Evolutionary conservation across 345 rosid genomes (phyloP).

Genomic region (Sonneratia alba): DNA sequence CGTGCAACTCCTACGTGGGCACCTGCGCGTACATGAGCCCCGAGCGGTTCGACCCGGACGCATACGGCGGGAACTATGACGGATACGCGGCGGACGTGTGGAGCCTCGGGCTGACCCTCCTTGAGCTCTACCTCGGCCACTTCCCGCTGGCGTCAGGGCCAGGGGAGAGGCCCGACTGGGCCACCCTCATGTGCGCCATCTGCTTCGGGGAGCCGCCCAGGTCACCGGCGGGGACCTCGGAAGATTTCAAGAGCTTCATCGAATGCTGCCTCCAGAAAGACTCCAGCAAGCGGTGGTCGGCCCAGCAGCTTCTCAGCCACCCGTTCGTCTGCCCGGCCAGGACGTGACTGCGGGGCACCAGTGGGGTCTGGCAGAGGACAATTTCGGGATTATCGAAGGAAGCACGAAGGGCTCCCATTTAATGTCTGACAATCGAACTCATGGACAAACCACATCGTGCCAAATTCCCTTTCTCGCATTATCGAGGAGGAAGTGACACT

Average conservation of each 20-base stretch:
- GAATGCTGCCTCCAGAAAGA: conserved; percentile 79
- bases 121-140: conserved; percentile 72
- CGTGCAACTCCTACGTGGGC: conserved; percentile 81
- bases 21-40: conserved; percentile 97
- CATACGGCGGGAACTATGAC: conserved; percentile 46
- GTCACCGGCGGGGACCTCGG: conserved; percentile 47
- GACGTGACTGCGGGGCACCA: background rate
- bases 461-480: too few species aligned
- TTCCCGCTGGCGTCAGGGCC: conserved; percentile 47
- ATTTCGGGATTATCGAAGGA: too few species aligned
- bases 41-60: conserved; percentile 68
- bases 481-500: background rate
- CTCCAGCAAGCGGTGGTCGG: conserved; percentile 59
- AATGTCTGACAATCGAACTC: too few species aligned
- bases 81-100: conserved; percentile 78
- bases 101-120: conserved; percentile 73
- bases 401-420: too few species aligned
- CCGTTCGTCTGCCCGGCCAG: conserved; percentile 38
- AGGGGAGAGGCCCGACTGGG: conserved; percentile 88
- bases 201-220: conserved; percentile 79
- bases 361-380: background rate
- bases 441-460: too few species aligned
- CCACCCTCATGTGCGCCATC: conserved; percentile 80
- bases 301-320: conserved; percentile 50
- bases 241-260: conserved; percentile 54